These are phyloP conservation scores for Hemisphaericaspora xylanilytica DNA, from an alignment of 1,139 yeast species.

Conservation along the genomic window DNA sequence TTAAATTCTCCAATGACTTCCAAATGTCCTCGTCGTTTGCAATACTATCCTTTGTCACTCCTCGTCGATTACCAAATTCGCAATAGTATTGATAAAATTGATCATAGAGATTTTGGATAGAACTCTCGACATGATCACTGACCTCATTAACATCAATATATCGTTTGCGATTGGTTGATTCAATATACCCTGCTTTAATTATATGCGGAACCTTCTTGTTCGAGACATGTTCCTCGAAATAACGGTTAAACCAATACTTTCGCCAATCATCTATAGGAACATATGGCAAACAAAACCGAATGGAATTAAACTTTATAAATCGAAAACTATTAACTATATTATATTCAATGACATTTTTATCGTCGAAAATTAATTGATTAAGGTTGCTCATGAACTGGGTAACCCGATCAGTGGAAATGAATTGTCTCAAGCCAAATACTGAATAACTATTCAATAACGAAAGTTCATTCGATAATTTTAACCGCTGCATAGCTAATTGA, in stretches of 20 bases:
- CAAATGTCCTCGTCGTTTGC: not conserved
- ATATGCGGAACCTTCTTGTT: constrained; percentile 5
- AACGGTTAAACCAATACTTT: constrained; percentile 16
- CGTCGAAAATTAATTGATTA: constrained; percentile 1
- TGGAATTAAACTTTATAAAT: constrained; percentile 9
- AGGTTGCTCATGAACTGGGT: constrained; percentile 1
- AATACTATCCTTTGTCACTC: not conserved
- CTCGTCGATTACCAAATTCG: constrained; percentile 4
- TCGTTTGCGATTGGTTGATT: not conserved
- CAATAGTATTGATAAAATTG: constrained; percentile 11
- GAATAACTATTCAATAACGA: constrained; percentile 10
- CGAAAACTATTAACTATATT: constrained; percentile 8
- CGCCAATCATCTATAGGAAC: constrained; percentile 16
- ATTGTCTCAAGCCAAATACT: constrained; percentile 6
- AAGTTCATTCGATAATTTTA: constrained; percentile 10
- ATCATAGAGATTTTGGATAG: constrained; percentile 4
- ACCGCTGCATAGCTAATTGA: constrained; percentile 7
- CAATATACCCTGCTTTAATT: constrained; percentile 11
- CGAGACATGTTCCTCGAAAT: constrained; percentile 4
- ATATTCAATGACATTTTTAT: constrained; percentile 1
- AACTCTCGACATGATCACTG: not conserved
- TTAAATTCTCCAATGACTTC: not conserved
- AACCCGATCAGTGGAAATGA: constrained; percentile 8
- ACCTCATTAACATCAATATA: constrained; percentile 5
- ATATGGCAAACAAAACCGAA: constrained; percentile 12